These are phyloP conservation scores for Strobilomyces dryophilus DNA, from an alignment of 768 basidiomycete genomes.

Conservation along the genomic window DNA sequence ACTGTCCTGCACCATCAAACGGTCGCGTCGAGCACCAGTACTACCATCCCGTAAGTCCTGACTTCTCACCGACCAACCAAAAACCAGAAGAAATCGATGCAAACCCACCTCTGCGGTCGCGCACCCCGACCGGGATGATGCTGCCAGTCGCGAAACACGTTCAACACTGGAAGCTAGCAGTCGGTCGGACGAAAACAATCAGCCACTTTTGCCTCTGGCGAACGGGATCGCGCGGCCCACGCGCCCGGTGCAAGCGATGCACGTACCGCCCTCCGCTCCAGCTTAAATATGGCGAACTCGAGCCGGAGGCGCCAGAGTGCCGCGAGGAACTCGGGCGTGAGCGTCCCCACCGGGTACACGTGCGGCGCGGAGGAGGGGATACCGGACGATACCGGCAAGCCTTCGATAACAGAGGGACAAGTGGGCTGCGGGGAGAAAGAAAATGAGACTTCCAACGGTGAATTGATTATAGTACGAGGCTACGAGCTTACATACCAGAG, in stretches of 20 bases:
- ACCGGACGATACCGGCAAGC: neutral
- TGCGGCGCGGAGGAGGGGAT: neutral
- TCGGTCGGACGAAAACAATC: neutral
- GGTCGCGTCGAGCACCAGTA: neutral
- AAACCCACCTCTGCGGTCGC: constrained; percentile 6
- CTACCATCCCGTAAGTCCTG: neutral
- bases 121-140: neutral
- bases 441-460: neutral
- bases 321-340: constrained; percentile 11
- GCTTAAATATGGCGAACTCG: constrained; percentile 15
- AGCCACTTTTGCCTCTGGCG: neutral
- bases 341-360: neutral
- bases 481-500: neutral
- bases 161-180: constrained; percentile 19
- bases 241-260: neutral
- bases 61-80: neutral
- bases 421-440: neutral
- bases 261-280: constrained; percentile 24
- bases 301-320: constrained; percentile 17
- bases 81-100: neutral
- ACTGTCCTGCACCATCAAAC: neutral
- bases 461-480: neutral
- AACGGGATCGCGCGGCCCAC: neutral
- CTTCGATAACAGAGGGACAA: neutral
- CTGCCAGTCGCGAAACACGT: constrained; percentile 11